Percentiles rank a stretch among this genome's conserved stretches.
Evolutionary conservation across 768 basidiomycete species (phyloP).

Genomic region (Gautieria morchelliformis): DNA sequence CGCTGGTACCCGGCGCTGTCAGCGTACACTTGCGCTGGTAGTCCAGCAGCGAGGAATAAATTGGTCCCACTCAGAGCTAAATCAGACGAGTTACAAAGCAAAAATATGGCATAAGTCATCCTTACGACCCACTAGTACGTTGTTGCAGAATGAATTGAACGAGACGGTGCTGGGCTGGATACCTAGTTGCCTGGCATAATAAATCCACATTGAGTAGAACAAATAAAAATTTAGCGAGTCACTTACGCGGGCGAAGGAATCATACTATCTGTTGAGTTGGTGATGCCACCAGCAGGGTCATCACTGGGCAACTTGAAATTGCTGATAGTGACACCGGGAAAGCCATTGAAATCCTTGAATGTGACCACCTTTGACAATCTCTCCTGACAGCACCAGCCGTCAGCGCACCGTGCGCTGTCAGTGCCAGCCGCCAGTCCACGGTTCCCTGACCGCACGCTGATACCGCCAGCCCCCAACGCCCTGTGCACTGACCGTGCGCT

Average conservation of each 20-base stretch:
- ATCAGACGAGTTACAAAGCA: neutral
- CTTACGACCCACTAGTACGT: constrained; percentile 52
- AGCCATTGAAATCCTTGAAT: constrained; percentile 61
- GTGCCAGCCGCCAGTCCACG: no score
- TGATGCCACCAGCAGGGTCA: constrained; percentile 59
- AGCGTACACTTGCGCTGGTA: no score
- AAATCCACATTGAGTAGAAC: neutral
- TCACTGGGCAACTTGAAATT: constrained; percentile 65
- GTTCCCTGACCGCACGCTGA: no score
- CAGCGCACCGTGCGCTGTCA: constrained; percentile 61
- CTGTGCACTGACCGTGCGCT: no score
- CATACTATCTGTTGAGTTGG: constrained; percentile 53
- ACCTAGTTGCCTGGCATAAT: constrained; percentile 41
- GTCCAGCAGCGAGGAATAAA: constrained; percentile 42
- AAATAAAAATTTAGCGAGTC: neutral
- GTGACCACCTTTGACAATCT: constrained; percentile 49
- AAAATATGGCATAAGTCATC: neutral
- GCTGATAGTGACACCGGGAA: constrained; percentile 61
- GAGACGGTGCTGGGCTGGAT: constrained; percentile 57
- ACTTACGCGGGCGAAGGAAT: constrained; percentile 62
- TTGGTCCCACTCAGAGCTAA: constrained; percentile 43
- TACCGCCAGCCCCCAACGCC: no score
- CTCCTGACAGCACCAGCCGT: no score
- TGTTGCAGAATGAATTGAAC: constrained; percentile 54
- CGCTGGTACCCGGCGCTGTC: no score